A percentile compares a stretch with the other conserved stretches of the same genome.
Conservation (phyloP, 2,329 filamentous ascomycete species). For the Ascochyta viciae-villosae region DNA sequence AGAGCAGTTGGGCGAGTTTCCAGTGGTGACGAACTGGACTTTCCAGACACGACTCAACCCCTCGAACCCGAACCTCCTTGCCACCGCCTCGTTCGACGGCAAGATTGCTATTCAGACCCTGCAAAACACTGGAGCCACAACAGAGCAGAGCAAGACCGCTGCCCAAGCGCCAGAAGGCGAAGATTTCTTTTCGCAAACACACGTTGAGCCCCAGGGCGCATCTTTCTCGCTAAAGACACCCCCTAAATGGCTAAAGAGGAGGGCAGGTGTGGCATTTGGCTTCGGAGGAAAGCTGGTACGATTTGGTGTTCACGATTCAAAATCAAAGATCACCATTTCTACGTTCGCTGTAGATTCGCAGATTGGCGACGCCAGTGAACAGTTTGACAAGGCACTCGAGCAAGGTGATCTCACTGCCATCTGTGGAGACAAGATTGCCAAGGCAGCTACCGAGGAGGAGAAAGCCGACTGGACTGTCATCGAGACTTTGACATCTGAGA, state of each 20-base stretch:
- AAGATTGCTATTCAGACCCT: constrained; percentile 94
- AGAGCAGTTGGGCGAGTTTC: constrained; percentile 87
- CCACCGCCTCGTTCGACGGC: constrained; percentile 95
- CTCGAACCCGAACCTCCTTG: constrained; percentile 87
- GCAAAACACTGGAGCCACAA: constrained; percentile 86
- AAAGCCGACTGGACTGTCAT: constrained; percentile 97
- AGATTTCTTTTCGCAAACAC: constrained; percentile 94
- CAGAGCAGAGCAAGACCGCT: constrained; percentile 63
- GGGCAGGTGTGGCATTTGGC: constrained; percentile 86
- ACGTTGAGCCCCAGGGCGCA: constrained; percentile 87
- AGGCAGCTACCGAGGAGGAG: constrained; percentile 84
- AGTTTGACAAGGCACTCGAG: constrained; percentile 83
- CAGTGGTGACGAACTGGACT: constrained; percentile 98
- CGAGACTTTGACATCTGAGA: constrained; percentile 82
- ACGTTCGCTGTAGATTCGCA: constrained; percentile 88
- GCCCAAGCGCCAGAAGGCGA: constrained; percentile 80
- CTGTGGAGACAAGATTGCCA: constrained; percentile 78
- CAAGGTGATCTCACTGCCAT: constrained; percentile 79
- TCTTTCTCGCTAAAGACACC: constrained; percentile 87
- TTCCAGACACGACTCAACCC: constrained; percentile 96
- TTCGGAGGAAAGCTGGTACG: constrained; percentile 92
- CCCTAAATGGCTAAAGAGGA: constrained; percentile 88
- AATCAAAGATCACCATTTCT: constrained; percentile 82
- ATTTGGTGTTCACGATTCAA: constrained; percentile 72
- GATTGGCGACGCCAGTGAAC: constrained; percentile 82